Evolutionary conservation across 1,284 basidiomycete genomes (phyloP).

Genomic region (Puccinia hordei): DNA sequence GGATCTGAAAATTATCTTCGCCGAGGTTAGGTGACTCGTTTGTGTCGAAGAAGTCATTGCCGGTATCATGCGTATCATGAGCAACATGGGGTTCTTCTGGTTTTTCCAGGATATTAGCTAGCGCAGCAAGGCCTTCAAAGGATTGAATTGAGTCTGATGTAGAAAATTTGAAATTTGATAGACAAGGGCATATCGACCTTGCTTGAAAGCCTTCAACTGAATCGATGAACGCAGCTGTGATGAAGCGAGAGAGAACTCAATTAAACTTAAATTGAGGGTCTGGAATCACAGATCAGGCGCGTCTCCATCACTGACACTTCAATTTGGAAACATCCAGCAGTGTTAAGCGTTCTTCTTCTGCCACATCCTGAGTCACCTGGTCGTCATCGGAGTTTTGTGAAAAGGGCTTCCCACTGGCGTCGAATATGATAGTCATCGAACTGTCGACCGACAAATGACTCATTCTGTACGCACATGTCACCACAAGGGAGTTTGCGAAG

Average conservation of each 20-base stretch:
- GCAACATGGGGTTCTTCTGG: slow-evolving; percentile 19
- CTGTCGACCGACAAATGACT: slow-evolving; percentile 72
- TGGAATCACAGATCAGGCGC: background rate
- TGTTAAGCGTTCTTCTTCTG: slow-evolving; percentile 62
- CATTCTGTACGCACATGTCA: slow-evolving; percentile 58
- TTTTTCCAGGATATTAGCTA: slow-evolving; percentile 43
- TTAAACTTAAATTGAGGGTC: too few relatives aligned
- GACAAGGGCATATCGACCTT: slow-evolving; percentile 75
- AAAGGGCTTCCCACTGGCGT: slow-evolving; percentile 67
- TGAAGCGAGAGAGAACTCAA: slow-evolving; percentile 44
- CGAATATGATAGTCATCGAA: slow-evolving; percentile 86
- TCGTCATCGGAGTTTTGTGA: slow-evolving; percentile 62
- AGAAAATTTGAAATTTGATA: slow-evolving; percentile 77
- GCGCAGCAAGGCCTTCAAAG: slow-evolving; percentile 30
- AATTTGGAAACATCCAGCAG: slow-evolving; percentile 59
- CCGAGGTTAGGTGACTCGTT: slow-evolving; percentile 52
- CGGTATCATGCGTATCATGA: slow-evolving; percentile 48
- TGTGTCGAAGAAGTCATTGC: slow-evolving; percentile 50
- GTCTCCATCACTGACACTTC: slow-evolving; percentile 59
- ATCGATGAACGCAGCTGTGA: slow-evolving; percentile 65
- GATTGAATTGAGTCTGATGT: slow-evolving; percentile 63
- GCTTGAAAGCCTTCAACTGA: slow-evolving; percentile 68
- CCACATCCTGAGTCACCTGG: slow-evolving; percentile 66
- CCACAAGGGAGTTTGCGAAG: slow-evolving; percentile 73
- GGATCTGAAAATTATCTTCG: slow-evolving; percentile 40